Conservation (phyloP, 2,329 filamentous ascomycete genomes). For the Cercospora sp. region DNA sequence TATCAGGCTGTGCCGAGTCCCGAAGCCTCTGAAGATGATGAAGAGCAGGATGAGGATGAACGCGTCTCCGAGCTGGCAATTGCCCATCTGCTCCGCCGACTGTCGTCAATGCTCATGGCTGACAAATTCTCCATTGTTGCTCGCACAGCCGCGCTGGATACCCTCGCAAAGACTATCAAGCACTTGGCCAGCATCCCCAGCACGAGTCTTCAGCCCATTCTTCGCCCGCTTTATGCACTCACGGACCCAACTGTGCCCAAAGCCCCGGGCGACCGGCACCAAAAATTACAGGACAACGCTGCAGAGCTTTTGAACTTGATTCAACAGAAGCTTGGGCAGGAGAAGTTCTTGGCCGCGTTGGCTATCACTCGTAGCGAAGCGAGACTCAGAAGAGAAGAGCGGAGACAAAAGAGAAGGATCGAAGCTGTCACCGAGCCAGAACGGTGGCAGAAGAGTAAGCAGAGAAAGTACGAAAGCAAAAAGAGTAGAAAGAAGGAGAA, state of each 20-base stretch:
- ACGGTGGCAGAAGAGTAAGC: slow-evolving; percentile 74
- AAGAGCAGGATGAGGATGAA: slow-evolving; percentile 40
- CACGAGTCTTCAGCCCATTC: slow-evolving; percentile 63
- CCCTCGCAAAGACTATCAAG: slow-evolving; percentile 68
- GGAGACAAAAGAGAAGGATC: slow-evolving; percentile 83
- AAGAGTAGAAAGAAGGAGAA: slow-evolving; percentile 79
- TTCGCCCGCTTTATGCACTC: slow-evolving; percentile 74
- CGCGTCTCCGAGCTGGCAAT: slow-evolving; percentile 53
- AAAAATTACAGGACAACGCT: slow-evolving; percentile 68
- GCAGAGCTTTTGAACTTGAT: slow-evolving; percentile 77
- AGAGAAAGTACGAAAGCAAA: slow-evolving; percentile 79
- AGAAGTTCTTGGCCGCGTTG: slow-evolving; percentile 73
- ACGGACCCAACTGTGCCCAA: slow-evolving; percentile 73
- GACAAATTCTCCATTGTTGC: slow-evolving; percentile 63
- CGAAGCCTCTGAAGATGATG: slow-evolving; percentile 45
- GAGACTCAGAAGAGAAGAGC: slow-evolving; percentile 68
- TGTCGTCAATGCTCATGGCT: slow-evolving; percentile 67
- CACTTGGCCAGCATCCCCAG: slow-evolving; percentile 64
- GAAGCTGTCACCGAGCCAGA: slow-evolving; percentile 83
- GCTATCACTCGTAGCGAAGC: slow-evolving; percentile 71
- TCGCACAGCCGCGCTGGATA: slow-evolving; percentile 70
- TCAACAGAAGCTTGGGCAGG: slow-evolving; percentile 80
- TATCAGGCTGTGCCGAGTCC: slow-evolving; percentile 46
- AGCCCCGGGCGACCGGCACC: slow-evolving; percentile 57
- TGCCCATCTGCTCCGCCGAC: slow-evolving; percentile 73